A percentile compares a stretch with the other conserved stretches of the same genome.
Conservation (phyloP, 495 filamentous ascomycete genomes). For the Mytilinidion resinicola region DNA sequence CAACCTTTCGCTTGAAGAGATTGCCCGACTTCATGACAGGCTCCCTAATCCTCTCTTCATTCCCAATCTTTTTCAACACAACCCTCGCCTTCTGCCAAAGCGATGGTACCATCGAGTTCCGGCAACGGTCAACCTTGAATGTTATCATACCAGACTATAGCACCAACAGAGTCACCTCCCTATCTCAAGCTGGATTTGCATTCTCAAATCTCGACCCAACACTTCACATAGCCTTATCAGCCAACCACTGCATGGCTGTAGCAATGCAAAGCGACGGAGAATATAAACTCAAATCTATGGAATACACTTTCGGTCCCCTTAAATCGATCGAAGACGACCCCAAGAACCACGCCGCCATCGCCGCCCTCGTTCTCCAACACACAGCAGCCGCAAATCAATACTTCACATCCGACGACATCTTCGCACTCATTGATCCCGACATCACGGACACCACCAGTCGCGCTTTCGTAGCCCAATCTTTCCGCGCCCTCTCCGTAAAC, state of each 20-base stretch:
- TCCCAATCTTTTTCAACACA: constrained; percentile 58
- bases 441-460: constrained; percentile 11
- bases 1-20: constrained; percentile 55
- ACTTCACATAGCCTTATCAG: constrained; percentile 55
- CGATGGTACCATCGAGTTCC: constrained; percentile 72
- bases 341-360: constrained; percentile 39
- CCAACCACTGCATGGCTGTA: constrained; percentile 62
- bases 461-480: constrained; percentile 45
- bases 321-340: constrained; percentile 17
- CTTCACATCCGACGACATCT: constrained; percentile 65
- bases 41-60: constrained; percentile 62
- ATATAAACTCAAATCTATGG: constrained; percentile 57
- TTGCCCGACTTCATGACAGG: constrained; percentile 58
- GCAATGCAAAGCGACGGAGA: constrained; percentile 59
- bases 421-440: constrained; percentile 50
- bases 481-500: constrained; percentile 57
- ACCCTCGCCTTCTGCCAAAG: constrained; percentile 62
- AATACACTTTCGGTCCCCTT: constrained; percentile 37
- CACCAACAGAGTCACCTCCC: constrained; percentile 55
- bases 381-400: constrained; percentile 50
- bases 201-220: constrained; percentile 47
- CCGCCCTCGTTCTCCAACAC: constrained; percentile 55
- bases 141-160: constrained; percentile 57
- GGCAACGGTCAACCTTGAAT: constrained; percentile 63
- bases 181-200: constrained; percentile 68